A percentile compares a stretch with the other conserved stretches of the same genome.
Evolutionary conservation across 768 basidiomycete species (phyloP).

Genomic region (Zangia roseola): DNA sequence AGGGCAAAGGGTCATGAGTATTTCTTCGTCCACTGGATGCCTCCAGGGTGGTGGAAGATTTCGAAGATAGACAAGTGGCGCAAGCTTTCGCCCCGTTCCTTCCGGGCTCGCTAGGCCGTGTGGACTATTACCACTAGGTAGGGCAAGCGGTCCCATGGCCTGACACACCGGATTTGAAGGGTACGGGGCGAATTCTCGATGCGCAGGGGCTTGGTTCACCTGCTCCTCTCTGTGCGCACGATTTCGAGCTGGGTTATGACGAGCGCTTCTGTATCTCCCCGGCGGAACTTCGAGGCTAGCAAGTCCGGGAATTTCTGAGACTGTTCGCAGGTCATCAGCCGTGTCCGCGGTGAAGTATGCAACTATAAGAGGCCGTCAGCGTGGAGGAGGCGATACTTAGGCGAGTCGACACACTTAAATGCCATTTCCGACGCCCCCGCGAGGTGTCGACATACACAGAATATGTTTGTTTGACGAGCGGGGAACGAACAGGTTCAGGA

Average conservation of each 20-base stretch:
- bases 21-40: conserved; percentile 70
- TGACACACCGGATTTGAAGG: conserved; percentile 22
- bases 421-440: conserved; percentile 75
- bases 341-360: conserved; percentile 75
- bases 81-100: conserved; percentile 38
- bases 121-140: background rate
- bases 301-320: conserved; percentile 60
- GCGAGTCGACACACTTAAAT: conserved; percentile 56
- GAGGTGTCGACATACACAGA: conserved; percentile 71
- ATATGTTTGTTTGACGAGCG: conserved; percentile 78
- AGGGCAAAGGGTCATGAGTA: conserved; percentile 57
- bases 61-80: conserved; percentile 64
- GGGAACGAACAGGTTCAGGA: conserved; percentile 38
- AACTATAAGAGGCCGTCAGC: conserved; percentile 40
- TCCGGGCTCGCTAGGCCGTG: conserved; percentile 8
- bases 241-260: conserved; percentile 49
- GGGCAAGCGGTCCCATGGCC: background rate
- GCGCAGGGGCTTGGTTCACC: conserved; percentile 7
- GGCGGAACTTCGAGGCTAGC: conserved; percentile 52
- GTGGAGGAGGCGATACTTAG: background rate
- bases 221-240: conserved; percentile 31
- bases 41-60: conserved; percentile 58
- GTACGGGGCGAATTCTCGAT: conserved; percentile 32
- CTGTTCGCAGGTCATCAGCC: conserved; percentile 51
- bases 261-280: conserved; percentile 65